Evolutionary conservation across 169 alveolate species (phyloP), one percentile per base, ranked within the genome.

Genomic region (Plasmodium cynomolgi): DNA sequence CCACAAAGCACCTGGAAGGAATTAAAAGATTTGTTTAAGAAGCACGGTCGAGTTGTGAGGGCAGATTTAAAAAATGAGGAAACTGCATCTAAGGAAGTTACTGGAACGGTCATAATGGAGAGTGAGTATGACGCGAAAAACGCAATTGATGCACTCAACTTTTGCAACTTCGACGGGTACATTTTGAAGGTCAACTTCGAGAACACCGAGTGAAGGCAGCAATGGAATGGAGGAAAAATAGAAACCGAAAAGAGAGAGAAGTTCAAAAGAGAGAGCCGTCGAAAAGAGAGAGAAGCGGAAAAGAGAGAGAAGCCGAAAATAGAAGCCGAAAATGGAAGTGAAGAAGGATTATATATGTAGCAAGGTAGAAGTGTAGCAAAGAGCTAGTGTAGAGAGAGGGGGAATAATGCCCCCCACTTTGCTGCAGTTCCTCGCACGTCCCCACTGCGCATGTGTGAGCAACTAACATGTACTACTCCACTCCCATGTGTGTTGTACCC

Each of bases 11-110:
- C 96, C 13, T 96, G 97, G 97, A 95, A 95, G 54, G 96, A 93
- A 84, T 82, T 96, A 62, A 96, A 96, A 81, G 97, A 96, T 74
- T 95, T 96, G 17, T 96, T 96, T 95, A 96, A 85, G 73, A 95
- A 84, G 26, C 96, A 96, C 86, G 97, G 96, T 26, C 74, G 95
- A 2, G 97, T 96, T 31, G 84, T 81, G 39, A 95, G 97, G 94
- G 95, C 95, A n/a, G 95, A 80, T 80, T 80, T 54, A 68, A 91
- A 71, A 77, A 81, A 71, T 62, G 82, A 84, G 47, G 81, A 74
- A 33, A 92, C 37, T 3, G 17, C 93, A 44, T 79, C 84, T 1
- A 92, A 84, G 23, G 93, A 84, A 73, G 3, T 84, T n/a, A 84
- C 84, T 7, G 93, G 93, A 41, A 47, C 81, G 6, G 93, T 84